Conservation (phyloP, 73 alveolate species). For the Paramecium pentaurelia region DNA sequence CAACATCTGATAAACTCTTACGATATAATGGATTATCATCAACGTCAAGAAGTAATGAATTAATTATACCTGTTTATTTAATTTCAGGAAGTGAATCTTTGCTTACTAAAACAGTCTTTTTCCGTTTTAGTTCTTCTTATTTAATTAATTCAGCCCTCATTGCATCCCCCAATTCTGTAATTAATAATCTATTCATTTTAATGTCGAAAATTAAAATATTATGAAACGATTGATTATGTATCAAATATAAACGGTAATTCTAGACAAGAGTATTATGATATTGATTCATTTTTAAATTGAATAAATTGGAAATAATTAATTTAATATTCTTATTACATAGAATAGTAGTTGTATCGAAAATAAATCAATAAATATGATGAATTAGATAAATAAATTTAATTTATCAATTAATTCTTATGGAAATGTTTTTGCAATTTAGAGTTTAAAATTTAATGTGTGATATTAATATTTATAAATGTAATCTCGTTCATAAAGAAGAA, state of each 20-base stretch:
- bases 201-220: neutral
- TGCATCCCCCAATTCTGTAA: neutral
- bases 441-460: neutral
- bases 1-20: neutral
- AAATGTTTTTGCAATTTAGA: neutral
- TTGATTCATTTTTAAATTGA: neutral
- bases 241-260: neutral
- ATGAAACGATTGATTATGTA: neutral
- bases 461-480: constrained; percentile 19
- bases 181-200: constrained; percentile 19
- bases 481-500: constrained; percentile 14
- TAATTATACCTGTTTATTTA: neutral
- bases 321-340: neutral
- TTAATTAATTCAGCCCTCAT: neutral
- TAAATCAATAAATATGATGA: neutral
- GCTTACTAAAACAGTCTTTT: neutral
- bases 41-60: neutral
- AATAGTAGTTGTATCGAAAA: neutral
- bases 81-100: neutral
- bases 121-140: neutral
- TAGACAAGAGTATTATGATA: neutral
- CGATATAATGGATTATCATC: constrained; percentile 20
- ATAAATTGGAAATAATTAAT: too few species aligned
- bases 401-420: neutral
- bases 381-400: neutral